phyloP scores from a whole-genome alignment of 352 stramenopile genomes.

The Globisporangium solare region DNA sequence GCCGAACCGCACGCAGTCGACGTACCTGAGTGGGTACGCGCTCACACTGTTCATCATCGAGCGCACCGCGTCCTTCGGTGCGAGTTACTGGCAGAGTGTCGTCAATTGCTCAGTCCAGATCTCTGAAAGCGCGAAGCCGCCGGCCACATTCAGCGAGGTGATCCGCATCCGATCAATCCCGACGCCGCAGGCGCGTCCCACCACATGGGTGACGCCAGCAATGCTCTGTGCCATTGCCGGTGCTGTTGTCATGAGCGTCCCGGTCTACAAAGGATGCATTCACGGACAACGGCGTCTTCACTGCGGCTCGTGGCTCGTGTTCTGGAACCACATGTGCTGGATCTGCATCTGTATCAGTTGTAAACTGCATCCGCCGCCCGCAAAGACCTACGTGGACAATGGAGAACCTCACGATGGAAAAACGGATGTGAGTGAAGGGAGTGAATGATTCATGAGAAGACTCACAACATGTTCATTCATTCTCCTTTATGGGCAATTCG shows the following conservation, averaged over 20 bases:
- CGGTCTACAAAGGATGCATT: conserved; percentile 46
- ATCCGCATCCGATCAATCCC: conserved; percentile 56
- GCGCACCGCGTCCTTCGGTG: conserved; percentile 34
- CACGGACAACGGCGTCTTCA: conserved; percentile 50
- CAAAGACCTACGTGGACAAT: conserved; percentile 56
- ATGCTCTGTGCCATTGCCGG: conserved; percentile 15
- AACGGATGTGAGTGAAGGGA: conserved; percentile 7
- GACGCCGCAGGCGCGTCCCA: conserved; percentile 19
- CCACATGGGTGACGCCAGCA: conserved; percentile 30
- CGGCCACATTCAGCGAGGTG: conserved; percentile 43
- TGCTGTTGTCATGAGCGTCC: conserved; percentile 28
- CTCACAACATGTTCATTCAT: neutral
- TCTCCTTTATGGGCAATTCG: conserved; percentile 3
- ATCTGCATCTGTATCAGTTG: conserved; percentile 60
- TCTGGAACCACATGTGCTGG: conserved; percentile 39
- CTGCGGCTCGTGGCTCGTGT: conserved; percentile 69
- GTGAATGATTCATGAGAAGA: conserved; percentile 11
- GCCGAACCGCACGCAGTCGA: conserved; percentile 39
- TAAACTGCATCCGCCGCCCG: conserved; percentile 33
- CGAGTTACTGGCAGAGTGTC: conserved; percentile 63
- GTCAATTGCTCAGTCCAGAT: conserved; percentile 61
- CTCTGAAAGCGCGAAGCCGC: conserved; percentile 34
- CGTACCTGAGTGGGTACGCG: conserved; percentile 53
- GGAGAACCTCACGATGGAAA: conserved; percentile 23
- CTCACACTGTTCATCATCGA: conserved; percentile 57